A percentile compares a stretch with the other conserved stretches of the same genome.
phyloP scores from a whole-genome alignment of 2,329 filamentous ascomycete species.

The Aulographum hederae region DNA sequence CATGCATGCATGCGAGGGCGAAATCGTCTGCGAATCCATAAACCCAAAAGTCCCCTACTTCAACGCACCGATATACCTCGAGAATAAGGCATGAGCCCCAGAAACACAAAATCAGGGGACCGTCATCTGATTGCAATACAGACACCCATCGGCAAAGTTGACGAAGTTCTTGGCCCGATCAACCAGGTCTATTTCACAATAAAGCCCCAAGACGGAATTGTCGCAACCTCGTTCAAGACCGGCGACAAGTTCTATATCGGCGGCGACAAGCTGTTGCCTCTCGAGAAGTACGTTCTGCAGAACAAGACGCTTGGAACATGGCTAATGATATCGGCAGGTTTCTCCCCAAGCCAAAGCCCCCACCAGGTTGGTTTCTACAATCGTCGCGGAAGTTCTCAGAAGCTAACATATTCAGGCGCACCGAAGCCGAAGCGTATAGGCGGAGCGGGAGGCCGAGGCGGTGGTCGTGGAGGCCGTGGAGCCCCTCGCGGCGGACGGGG shows the following conservation, averaged over 20 bases:
- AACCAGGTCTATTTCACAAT: constrained; percentile 98
- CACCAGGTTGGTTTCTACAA: constrained; percentile 26
- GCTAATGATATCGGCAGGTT: constrained; percentile 44
- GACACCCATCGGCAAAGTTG: constrained; percentile 87
- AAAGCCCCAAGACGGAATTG: constrained; percentile 91
- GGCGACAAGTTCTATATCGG: constrained; percentile 97
- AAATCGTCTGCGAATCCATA: constrained; percentile 91
- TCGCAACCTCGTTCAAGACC: constrained; percentile 82
- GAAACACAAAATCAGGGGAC: not conserved
- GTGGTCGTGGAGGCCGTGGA: constrained; percentile 15
- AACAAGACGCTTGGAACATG: constrained; percentile 1
- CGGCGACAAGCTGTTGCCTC: constrained; percentile 79
- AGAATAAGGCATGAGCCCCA: constrained; percentile 60
- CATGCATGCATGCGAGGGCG: constrained; percentile 87
- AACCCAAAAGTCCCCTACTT: constrained; percentile 97
- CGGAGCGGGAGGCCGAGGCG: constrained; percentile 30
- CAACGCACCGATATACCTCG: constrained; percentile 96
- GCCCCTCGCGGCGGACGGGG: constrained; percentile 18
- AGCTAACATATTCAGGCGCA: constrained; percentile 43
- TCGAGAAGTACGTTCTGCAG: constrained; percentile 47
- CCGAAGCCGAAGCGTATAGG: constrained; percentile 52
- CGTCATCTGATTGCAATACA: constrained; percentile 16
- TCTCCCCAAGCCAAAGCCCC: constrained; percentile 80
- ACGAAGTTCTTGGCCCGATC: constrained; percentile 92
- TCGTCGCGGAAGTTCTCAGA: constrained; percentile 7